phyloP scores from a whole-genome alignment of 1,284 basidiomycete genomes.

The Pseudozyma hubeiensis region DNA sequence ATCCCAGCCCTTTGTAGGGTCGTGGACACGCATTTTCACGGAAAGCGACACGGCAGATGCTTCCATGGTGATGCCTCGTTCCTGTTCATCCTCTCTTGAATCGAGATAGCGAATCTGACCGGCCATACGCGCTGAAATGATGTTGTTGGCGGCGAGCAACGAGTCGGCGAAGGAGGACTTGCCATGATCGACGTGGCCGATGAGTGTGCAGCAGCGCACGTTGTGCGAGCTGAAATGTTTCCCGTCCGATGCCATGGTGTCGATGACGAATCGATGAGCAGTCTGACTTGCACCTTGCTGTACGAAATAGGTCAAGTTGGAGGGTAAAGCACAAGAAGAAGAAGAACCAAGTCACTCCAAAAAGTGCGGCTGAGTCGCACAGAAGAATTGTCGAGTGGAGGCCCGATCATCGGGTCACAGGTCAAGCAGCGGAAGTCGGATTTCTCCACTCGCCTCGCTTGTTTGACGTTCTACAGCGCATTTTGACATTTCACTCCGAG shows the following conservation, averaged over 20 bases:
- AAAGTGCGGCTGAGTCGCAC: conserved; percentile 14
- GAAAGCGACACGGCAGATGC: conserved; percentile 79
- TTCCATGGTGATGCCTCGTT: conserved; percentile 99
- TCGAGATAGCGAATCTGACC: conserved; percentile 97
- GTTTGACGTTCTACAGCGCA: conserved; percentile 7
- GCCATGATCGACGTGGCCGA: conserved; percentile 69
- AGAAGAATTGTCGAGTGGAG: conserved; percentile 14
- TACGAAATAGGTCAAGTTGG: conserved; percentile 5
- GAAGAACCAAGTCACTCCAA: neutral
- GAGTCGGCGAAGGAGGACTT: conserved; percentile 84
- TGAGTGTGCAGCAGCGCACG: conserved; percentile 66
- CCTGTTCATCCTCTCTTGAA: conserved; percentile 95
- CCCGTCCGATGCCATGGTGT: conserved; percentile 35
- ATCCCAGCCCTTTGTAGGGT: conserved; percentile 47
- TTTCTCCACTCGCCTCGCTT: conserved; percentile 20
- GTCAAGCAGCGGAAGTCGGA: conserved; percentile 18
- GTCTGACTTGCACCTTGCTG: conserved; percentile 12
- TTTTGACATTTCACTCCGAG: neutral
- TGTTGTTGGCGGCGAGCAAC: conserved; percentile 94
- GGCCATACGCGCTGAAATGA: conserved; percentile 93
- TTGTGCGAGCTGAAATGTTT: conserved; percentile 61
- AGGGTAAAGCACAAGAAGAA: neutral
- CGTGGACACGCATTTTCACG: conserved; percentile 63
- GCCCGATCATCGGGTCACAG: conserved; percentile 4
- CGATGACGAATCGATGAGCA: neutral